Percentiles rank a stretch among this genome's conserved stretches.
phyloP scores from a whole-genome alignment of 495 filamentous ascomycete species.

The Aspergillus cristatus region DNA sequence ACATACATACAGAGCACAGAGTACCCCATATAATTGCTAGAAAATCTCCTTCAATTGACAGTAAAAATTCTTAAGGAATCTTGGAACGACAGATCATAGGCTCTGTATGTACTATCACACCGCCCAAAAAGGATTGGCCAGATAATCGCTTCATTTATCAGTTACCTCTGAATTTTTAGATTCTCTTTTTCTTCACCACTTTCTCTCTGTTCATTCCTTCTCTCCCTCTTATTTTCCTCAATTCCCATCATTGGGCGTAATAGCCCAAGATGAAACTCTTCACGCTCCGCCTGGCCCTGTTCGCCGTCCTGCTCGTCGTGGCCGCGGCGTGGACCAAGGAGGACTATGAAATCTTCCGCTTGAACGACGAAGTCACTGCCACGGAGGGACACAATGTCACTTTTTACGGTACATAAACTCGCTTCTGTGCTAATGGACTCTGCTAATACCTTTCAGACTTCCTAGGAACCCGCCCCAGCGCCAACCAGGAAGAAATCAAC shows the following conservation, averaged over 20 bases:
- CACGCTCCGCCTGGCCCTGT: conserved; percentile 21
- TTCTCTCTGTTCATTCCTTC: background rate
- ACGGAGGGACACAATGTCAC: conserved; percentile 72
- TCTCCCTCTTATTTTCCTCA: conserved; percentile 2
- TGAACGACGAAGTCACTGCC: conserved; percentile 73
- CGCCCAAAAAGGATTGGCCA: no score
- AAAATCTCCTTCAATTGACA: no score
- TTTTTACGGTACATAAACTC: conserved; percentile 62
- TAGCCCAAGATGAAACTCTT: conserved; percentile 28
- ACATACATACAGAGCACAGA: no score
- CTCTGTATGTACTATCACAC: no score
- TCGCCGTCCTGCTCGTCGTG: conserved; percentile 44
- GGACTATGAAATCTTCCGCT: conserved; percentile 95
- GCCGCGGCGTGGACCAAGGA: conserved; percentile 76
- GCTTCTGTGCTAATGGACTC: background rate
- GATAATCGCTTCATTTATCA: no score
- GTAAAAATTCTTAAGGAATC: no score
- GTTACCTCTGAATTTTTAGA: no score
- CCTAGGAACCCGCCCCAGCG: conserved; percentile 62
- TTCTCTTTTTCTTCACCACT: no score
- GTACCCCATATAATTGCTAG: no score
- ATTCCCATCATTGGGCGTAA: conserved; percentile 4
- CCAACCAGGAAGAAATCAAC: conserved; percentile 80
- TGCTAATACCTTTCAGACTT: conserved; percentile 46
- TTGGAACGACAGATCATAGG: no score